These are phyloP conservation scores for Erythrobasidium hasegawianum DNA, from an alignment of 1,284 basidiomycete species.

Conservation along the genomic window DNA sequence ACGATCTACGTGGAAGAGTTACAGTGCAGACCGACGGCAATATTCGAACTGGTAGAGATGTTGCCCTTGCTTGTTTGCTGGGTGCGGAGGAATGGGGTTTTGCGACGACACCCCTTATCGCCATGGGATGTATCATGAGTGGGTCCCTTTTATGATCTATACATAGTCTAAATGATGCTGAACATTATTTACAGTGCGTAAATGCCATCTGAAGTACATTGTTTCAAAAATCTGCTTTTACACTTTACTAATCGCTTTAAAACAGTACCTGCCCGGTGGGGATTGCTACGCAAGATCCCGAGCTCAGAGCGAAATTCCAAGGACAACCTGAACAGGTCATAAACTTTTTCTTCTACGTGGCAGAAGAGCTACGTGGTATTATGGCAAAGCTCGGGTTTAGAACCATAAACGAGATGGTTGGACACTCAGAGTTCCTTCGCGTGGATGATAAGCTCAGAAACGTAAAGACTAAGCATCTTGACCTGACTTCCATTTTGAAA, in stretches of 20 bases:
- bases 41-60: conserved; percentile 87
- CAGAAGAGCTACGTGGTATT: conserved; percentile 80
- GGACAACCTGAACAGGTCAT: conserved; percentile 88
- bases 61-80: conserved; percentile 85
- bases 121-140: conserved; percentile 99
- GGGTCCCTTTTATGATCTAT: too few species aligned
- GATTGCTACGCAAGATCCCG: conserved; percentile 92
- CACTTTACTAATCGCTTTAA: too few species aligned
- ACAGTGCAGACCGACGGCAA: conserved; percentile 95
- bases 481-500: conserved; percentile 82
- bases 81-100: conserved; percentile 91
- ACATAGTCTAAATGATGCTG: too few species aligned
- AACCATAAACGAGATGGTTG: conserved; percentile 98
- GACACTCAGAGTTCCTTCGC: conserved; percentile 82
- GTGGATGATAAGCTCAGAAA: conserved; percentile 85
- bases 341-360: conserved; percentile 74
- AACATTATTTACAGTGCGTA: too few species aligned
- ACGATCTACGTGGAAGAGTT: conserved; percentile 89
- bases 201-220: conserved; percentile 63
- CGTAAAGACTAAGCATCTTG: conserved; percentile 79
- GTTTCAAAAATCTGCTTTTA: too few species aligned
- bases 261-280: conserved; percentile 94
- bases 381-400: conserved; percentile 98
- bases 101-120: conserved; percentile 73
- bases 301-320: conserved; percentile 87